A percentile compares a stretch with the other conserved stretches of the same genome.
Conservation (phyloP, 257 asterid genomes). For the Coffea canephora region DNA sequence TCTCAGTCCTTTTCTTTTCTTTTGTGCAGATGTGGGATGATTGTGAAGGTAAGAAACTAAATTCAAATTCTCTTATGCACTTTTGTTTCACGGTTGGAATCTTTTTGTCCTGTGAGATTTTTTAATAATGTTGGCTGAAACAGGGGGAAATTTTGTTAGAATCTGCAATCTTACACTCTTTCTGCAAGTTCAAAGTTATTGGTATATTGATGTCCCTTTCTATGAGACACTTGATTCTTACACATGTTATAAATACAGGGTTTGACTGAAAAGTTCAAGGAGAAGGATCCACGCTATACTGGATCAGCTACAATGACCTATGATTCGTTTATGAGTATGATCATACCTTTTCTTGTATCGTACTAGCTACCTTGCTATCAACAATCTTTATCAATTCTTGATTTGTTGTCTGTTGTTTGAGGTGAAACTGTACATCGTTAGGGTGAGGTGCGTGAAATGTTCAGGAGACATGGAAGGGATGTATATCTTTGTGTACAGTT, state of each 20-base stretch:
- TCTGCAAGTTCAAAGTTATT: background rate
- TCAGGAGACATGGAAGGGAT: background rate
- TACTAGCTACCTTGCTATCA: conserved; percentile 9
- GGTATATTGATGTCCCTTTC: background rate
- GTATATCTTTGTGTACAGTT: background rate
- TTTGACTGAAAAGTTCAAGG: conserved; percentile 86
- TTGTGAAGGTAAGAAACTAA: conserved; percentile 60
- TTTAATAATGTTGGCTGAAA: background rate
- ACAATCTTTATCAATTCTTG: background rate
- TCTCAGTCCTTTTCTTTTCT: conserved; percentile 8
- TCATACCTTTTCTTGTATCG: conserved; percentile 61
- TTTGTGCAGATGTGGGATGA: conserved; percentile 78
- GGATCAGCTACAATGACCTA: conserved; percentile 71
- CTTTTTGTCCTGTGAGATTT: background rate
- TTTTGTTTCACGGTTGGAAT: background rate
- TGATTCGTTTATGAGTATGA: conserved; percentile 75
- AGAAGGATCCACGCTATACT: conserved; percentile 68
- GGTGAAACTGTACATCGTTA: conserved; percentile 7
- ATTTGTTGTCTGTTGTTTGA: background rate
- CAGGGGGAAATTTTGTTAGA: no score
- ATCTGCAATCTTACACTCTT: background rate
- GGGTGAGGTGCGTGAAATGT: background rate
- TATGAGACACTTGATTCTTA: background rate
- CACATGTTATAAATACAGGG: conserved; percentile 46
- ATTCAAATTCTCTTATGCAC: conserved; percentile 4